Percentiles rank a stretch among this genome's conserved stretches.
Evolutionary conservation across 805 yeast species (phyloP).

Genomic region (Starmerella bombicola): DNA sequence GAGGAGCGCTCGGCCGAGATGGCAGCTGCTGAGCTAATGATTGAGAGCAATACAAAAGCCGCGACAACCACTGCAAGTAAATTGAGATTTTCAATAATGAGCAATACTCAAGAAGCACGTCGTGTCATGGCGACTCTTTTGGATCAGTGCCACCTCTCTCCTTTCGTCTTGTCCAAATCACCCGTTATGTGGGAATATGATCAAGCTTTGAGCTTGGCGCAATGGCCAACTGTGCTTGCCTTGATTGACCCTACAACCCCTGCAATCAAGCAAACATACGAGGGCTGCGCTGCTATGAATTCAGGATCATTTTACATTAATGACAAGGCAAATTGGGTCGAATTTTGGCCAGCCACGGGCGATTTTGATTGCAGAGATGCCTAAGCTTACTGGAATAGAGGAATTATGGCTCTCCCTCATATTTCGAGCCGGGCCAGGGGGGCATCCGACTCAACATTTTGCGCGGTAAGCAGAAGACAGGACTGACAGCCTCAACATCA

Average conservation of each 20-base stretch:
- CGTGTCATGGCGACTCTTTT: constrained; percentile 62
- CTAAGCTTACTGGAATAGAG: too few species aligned
- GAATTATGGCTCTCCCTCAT: too few species aligned
- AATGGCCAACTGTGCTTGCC: constrained; percentile 55
- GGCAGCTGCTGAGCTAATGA: constrained; percentile 7
- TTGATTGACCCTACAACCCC: constrained; percentile 65
- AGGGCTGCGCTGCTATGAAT: constrained; percentile 70
- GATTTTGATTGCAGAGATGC: constrained; percentile 26
- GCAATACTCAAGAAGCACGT: constrained; percentile 28
- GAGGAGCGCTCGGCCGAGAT: constrained; percentile 20
- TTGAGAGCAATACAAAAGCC: neutral
- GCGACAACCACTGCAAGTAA: neutral
- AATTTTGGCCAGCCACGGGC: constrained; percentile 52
- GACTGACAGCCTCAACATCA: constrained; percentile 55
- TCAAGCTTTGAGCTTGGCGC: constrained; percentile 55
- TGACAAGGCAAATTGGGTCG: constrained; percentile 51
- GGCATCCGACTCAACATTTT: constrained; percentile 6
- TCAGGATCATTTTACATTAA: constrained; percentile 44
- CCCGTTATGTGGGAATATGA: constrained; percentile 63
- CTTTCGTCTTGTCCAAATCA: constrained; percentile 49
- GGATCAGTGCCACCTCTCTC: constrained; percentile 81
- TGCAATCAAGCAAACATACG: constrained; percentile 59
- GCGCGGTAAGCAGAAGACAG: constrained; percentile 72
- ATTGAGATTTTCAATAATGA: constrained; percentile 7
- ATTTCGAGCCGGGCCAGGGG: constrained; percentile 13